phyloP scores from a whole-genome alignment of 768 basidiomycete genomes.

The Termitomyces sp. region DNA sequence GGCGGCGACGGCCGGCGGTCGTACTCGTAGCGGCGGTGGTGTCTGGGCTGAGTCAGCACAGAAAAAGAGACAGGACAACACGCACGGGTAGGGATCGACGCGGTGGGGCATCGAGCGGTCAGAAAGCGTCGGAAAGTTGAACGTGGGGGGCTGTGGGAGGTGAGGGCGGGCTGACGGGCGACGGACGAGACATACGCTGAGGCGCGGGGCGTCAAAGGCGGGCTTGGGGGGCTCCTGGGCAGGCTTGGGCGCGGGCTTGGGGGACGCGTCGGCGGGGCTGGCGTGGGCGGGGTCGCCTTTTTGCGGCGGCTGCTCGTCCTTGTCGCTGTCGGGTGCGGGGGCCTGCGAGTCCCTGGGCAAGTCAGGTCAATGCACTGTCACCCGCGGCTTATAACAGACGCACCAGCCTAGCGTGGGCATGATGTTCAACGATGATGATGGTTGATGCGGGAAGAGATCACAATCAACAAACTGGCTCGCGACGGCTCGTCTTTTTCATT shows the following conservation, averaged over 20 bases:
- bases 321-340: conserved; percentile 12
- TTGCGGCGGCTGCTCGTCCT: conserved; percentile 3
- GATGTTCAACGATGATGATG: conserved; percentile 4
- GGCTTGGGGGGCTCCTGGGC: conserved; percentile 8
- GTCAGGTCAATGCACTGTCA: not conserved
- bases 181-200: conserved; percentile 31
- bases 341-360: conserved; percentile 21
- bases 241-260: not conserved
- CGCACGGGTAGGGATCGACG: conserved; percentile 31
- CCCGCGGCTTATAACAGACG: not conserved
- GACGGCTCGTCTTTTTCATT: not conserved
- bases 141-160: not conserved
- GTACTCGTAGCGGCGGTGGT: conserved; percentile 36
- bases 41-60: conserved; percentile 18
- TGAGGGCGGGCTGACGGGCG: conserved; percentile 5
- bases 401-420: conserved; percentile 10
- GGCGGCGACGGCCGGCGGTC: conserved; percentile 31
- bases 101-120: conserved; percentile 47
- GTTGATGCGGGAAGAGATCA: conserved; percentile 3
- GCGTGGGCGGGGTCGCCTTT: conserved; percentile 8
- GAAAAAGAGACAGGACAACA: conserved; percentile 2
- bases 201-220: conserved; percentile 16
- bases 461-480: conserved; percentile 2
- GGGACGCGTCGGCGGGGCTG: conserved; percentile 9
- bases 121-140: conserved; percentile 15